phyloP scores from a whole-genome alignment of 2,329 filamentous ascomycete genomes.

The Alternaria triticina region DNA sequence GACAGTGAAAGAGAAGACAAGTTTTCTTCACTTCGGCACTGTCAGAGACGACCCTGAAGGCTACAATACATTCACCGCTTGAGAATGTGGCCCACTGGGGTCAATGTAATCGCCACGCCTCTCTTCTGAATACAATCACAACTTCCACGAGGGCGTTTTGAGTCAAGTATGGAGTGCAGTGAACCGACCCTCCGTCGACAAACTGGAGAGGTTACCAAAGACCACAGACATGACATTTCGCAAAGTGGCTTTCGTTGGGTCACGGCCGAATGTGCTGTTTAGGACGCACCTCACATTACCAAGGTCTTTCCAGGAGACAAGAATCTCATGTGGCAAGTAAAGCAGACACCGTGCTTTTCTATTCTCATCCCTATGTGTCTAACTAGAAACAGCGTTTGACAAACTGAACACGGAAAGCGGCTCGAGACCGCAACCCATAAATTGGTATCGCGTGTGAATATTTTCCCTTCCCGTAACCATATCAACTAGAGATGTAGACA shows the following conservation, averaged over 20 bases:
- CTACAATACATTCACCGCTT: too few species aligned
- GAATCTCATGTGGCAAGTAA: background rate
- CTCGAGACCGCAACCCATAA: background rate
- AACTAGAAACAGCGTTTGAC: background rate
- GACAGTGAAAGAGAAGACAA: too few species aligned
- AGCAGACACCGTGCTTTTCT: background rate
- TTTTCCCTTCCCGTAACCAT: background rate
- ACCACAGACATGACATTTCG: background rate
- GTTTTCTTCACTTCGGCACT: too few species aligned
- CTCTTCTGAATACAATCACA: background rate
- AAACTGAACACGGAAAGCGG: background rate
- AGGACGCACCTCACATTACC: background rate
- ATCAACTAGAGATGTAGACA: background rate
- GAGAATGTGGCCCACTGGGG: too few species aligned
- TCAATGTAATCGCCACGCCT: too few species aligned
- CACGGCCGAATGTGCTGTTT: too few species aligned
- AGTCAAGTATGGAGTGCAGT: background rate
- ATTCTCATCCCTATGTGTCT: background rate
- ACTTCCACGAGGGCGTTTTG: background rate
- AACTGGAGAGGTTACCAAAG: background rate
- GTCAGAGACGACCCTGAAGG: too few species aligned
- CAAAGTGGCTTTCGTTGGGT: background rate
- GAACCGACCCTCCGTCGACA: accelerated
- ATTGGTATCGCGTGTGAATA: background rate
- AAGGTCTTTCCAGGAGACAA: background rate